Evolutionary conservation across 2,329 filamentous ascomycete genomes (phyloP), one percentile per base, ranked within the genome.

Genomic region (Phialophora chinensis): DNA sequence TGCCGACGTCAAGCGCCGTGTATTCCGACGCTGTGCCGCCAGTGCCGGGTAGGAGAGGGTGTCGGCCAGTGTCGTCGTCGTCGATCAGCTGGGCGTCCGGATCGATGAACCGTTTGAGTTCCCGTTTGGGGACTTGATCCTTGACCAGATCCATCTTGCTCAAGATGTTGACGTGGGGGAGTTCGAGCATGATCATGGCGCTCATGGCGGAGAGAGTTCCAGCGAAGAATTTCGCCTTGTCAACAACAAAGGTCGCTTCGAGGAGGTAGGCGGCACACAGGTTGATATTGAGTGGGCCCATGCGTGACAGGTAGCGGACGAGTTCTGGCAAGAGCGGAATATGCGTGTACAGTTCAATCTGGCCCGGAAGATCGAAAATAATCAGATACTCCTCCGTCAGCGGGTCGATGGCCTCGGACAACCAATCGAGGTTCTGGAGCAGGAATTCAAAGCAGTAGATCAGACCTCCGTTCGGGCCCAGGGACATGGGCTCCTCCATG

Each of bases 61-160:
- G 77, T 56, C 77, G 76, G 69, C 88, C 86, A 2, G 85, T 81
- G 0, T 90, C 88, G 74, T 93, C 91, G 72, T 95, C 92, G 69
- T 97, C 91, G 52, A 99, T 81, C 54, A 97, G 81, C 25, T 87
- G 87, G 3, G 90, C 87, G 76, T 98, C 94, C 0, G 95, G 93
- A 61, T 94, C 92, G 64, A 96, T 82, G 76, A 97, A 99, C 25
- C 92, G 86, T 81, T 96, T 96, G 67, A 99, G 77, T 73, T 98
- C 93, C 77, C 90, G 90, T 79, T 92, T 92, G 66, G 89, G 89
- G 29, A 98, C 87, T 78, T 95, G 91, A 47, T 91, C 92, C 77
- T 95, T 95, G 72, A 98, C 88, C 68, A 98, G 86, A 77, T 99
- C 95, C 93, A 98, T 98, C 82, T 99, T 99, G 76, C 91, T 96